A percentile compares a stretch with the other conserved stretches of the same genome.
Evolutionary conservation across 2,329 filamentous ascomycete genomes (phyloP).

Genomic region (Sphaceloma murrayae): DNA sequence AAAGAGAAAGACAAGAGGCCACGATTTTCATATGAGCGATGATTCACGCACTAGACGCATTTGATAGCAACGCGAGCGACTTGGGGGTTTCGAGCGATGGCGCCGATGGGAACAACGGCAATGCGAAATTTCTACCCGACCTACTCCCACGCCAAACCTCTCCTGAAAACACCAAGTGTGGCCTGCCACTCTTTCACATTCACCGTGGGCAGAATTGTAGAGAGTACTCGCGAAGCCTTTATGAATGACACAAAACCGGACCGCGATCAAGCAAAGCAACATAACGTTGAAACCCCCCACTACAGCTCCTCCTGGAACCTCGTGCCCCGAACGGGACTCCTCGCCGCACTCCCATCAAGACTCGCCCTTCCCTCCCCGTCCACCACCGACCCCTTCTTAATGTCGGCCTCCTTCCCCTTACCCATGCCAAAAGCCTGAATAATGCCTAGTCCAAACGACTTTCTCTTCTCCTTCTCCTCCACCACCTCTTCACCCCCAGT

Average conservation of each 20-base stretch:
- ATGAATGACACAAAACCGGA: too few relatives aligned
- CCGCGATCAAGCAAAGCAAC: too few relatives aligned
- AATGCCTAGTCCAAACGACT: constrained; percentile 4
- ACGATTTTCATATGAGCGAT: constrained; percentile 15
- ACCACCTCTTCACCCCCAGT: constrained; percentile 1
- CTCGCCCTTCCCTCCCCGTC: background rate
- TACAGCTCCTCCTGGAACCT: constrained; percentile 51
- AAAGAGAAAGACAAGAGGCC: background rate
- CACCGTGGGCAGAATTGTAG: too few relatives aligned
- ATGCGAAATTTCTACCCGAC: constrained; percentile 1
- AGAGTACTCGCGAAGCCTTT: too few relatives aligned
- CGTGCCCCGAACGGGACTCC: constrained; percentile 48
- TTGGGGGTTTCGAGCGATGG: background rate
- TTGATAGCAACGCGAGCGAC: background rate
- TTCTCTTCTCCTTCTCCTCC: constrained; percentile 7
- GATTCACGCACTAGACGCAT: constrained; percentile 16
- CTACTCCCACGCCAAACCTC: background rate
- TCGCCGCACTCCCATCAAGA: background rate
- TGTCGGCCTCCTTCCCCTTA: background rate
- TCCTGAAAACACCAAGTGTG: background rate
- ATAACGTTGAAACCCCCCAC: constrained; percentile 3
- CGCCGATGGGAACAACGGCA: too few relatives aligned
- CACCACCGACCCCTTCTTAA: too few relatives aligned
- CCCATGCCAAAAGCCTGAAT: background rate
- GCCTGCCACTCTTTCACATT: too few relatives aligned